phyloP scores from a whole-genome alignment of 306 rosid genomes.

The Clitoria ternatea region DNA sequence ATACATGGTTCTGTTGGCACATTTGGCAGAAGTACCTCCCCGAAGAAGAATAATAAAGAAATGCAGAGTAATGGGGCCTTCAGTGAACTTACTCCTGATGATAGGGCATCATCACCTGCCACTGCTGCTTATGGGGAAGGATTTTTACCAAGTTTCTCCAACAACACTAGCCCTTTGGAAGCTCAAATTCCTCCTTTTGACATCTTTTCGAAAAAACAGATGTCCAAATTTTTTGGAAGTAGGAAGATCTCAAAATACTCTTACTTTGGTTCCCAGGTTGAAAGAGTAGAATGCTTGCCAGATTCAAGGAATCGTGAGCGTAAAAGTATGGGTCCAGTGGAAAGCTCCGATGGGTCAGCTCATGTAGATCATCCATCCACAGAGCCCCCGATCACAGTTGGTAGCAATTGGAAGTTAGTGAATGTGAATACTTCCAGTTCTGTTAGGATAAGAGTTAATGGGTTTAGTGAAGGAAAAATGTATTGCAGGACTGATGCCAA shows the following conservation, averaged over 20 bases:
- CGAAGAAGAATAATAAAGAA: constrained; percentile 28
- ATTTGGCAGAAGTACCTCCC: constrained; percentile 10
- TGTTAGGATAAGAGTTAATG: constrained; percentile 37
- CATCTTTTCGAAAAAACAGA: constrained; percentile 67
- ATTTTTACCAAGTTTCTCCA: constrained; percentile 30
- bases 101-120: constrained; percentile 32
- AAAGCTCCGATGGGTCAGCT: constrained; percentile 40
- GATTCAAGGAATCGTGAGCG: constrained; percentile 37
- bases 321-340: constrained; percentile 36
- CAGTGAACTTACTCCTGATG: constrained; percentile 34
- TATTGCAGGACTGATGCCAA: constrained; percentile 21
- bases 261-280: constrained; percentile 40
- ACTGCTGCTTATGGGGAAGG: constrained; percentile 36
- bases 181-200: constrained; percentile 82
- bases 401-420: constrained; percentile 36
- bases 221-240: constrained; percentile 60
- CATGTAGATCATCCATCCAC: constrained; percentile 29
- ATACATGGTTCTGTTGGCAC: constrained; percentile 30
- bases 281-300: constrained; percentile 35
- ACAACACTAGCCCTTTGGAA: constrained; percentile 58
- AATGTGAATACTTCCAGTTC: constrained; percentile 39
- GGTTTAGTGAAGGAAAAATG: constrained; percentile 40
- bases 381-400: constrained; percentile 30
- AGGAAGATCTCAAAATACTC: constrained; percentile 50
- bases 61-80: constrained; percentile 23